Evolutionary conservation across 129 eudicot species (phyloP), one percentile per base, ranked within the genome.

Genomic region (Flaveria robusta): DNA sequence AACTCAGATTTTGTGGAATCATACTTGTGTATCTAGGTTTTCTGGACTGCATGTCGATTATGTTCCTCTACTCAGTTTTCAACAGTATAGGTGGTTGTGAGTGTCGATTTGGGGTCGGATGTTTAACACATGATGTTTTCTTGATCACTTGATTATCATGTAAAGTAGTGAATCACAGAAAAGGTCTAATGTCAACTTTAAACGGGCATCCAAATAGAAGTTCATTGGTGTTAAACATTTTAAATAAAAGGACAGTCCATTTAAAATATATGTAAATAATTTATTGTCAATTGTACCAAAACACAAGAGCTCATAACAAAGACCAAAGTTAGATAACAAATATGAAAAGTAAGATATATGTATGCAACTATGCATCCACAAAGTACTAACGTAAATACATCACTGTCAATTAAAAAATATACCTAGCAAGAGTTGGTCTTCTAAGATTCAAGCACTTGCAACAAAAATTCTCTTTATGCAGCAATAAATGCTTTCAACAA

Each of bases 331-430:
- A 49, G 3, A 24, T 49, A 14, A 49, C 0, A 70, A 15, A 41
- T 13, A 26, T 74, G 22, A 7, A 13, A 29, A 62, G 18, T 37
- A 4, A 75, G 8, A 27, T 16, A 31, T 47, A 11, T 23, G 52
- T 72, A 39, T 55, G 66, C 20, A 56, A 54, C 77, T 72, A 39
- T 55, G 66, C 20, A 56, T 72, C 77, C 77, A 72, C 52, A 54
- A 65, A 27, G n/a, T n/a, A n/a, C n/a, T n/a, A n/a, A n/a, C n/a
- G n/a, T n/a, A n/a, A n/a, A n/a, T n/a, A n/a, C n/a, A n/a, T n/a
- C n/a, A n/a, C n/a, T n/a, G n/a, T n/a, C n/a, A n/a, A n/a, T n/a
- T n/a, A n/a, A n/a, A n/a, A n/a, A n/a, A n/a, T n/a, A n/a, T n/a
- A n/a, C n/a, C n/a, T n/a, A n/a, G n/a, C n/a, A n/a, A n/a, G 16